Evolutionary conservation across 228 moss, liverwort and hornwort species (phyloP).

Genomic region (Sphagnum fallax): DNA sequence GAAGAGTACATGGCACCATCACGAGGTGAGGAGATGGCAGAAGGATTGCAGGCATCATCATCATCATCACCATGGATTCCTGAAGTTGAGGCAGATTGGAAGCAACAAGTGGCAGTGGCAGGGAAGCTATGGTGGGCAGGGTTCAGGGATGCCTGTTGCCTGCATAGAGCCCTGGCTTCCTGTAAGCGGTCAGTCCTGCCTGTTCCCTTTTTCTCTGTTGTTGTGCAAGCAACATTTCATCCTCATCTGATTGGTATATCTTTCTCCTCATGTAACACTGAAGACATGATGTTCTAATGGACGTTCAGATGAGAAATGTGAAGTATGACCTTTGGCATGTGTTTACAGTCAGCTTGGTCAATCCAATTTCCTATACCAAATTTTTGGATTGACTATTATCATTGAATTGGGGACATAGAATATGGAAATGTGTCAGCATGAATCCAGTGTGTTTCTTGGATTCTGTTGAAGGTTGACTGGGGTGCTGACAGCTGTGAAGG

Average conservation of each 20-base stretch:
- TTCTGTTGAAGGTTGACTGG: neutral
- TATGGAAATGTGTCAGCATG: neutral
- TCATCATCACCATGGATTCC: conserved; percentile 19
- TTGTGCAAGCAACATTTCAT: neutral
- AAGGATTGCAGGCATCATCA: conserved; percentile 6
- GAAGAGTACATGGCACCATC: conserved; percentile 57
- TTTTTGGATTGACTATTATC: too few relatives aligned
- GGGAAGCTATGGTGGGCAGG: conserved; percentile 73
- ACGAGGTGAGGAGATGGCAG: conserved; percentile 19
- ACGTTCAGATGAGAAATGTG: too few relatives aligned
- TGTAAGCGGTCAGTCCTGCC: conserved; percentile 51
- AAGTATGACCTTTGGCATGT: too few relatives aligned
- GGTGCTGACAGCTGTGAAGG: neutral
- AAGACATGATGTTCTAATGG: neutral
- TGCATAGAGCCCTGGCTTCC: conserved; percentile 58
- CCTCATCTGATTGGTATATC: neutral
- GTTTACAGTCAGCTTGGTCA: too few relatives aligned
- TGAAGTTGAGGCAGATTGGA: conserved; percentile 16
- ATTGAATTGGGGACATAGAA: too few relatives aligned
- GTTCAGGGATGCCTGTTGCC: conserved; percentile 85
- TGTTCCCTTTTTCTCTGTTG: neutral
- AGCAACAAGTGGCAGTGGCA: conserved; percentile 33
- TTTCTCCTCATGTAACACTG: neutral
- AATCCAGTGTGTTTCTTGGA: neutral
- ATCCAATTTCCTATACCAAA: neutral